phyloP scores from a whole-genome alignment of 176 grass and related monocot species.

The Bonia amplexicaulis region DNA sequence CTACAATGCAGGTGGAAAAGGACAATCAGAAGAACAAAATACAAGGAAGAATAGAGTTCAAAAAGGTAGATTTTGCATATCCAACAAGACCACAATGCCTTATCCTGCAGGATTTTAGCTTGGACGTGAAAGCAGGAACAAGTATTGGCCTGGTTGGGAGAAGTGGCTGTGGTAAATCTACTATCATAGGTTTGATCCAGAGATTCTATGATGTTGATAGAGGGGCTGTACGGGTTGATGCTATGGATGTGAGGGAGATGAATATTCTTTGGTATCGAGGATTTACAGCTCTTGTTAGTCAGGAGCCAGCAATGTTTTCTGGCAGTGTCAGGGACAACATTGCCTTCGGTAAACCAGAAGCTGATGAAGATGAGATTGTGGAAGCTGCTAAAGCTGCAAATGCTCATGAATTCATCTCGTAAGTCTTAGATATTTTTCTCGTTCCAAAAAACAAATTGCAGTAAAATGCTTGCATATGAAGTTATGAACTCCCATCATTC shows the following conservation, averaged over 20 bases:
- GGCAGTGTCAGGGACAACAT: slow-evolving; percentile 85
- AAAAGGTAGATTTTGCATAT: slow-evolving; percentile 92
- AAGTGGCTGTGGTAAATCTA: slow-evolving; percentile 96
- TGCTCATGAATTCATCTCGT: slow-evolving; percentile 97
- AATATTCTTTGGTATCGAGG: slow-evolving; percentile 84
- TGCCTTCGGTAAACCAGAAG: slow-evolving; percentile 90
- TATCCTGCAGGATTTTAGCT: slow-evolving; percentile 81
- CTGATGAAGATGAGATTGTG: slow-evolving; percentile 79
- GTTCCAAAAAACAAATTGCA: not conserved
- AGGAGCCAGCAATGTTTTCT: slow-evolving; percentile 93
- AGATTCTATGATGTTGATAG: slow-evolving; percentile 96
- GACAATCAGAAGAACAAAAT: slow-evolving; percentile 55
- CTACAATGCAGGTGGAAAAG: slow-evolving; percentile 53
- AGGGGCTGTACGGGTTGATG: slow-evolving; percentile 68
- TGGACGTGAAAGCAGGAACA: slow-evolving; percentile 88
- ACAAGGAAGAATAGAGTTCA: slow-evolving; percentile 85
- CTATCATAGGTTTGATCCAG: slow-evolving; percentile 89
- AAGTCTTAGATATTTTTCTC: slow-evolving; percentile 23
- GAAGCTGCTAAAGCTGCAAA: slow-evolving; percentile 89
- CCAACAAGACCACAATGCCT: slow-evolving; percentile 78
- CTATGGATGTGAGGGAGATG: slow-evolving; percentile 72
- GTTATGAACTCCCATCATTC: not conserved
- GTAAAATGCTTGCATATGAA: not conserved
- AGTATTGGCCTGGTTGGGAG: slow-evolving; percentile 86
- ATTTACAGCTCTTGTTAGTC: slow-evolving; percentile 87